A percentile compares a stretch with the other conserved stretches of the same genome.
Evolutionary conservation across 768 basidiomycete genomes (phyloP).

Genomic region (Xerocomus spinulosus): DNA sequence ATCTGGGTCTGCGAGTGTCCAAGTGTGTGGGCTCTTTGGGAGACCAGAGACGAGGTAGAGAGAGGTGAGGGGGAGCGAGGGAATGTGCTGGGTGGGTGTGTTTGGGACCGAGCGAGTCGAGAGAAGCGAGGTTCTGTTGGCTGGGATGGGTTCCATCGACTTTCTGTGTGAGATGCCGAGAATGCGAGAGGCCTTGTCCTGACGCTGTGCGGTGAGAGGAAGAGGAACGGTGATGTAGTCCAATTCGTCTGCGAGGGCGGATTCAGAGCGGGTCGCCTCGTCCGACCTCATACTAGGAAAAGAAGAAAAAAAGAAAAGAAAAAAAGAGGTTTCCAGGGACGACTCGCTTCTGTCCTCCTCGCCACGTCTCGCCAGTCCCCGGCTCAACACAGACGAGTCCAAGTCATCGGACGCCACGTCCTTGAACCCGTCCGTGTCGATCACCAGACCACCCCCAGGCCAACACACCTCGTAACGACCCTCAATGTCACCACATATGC

Average conservation of each 20-base stretch:
- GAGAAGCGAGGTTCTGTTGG: conserved; percentile 69
- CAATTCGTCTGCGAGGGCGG: conserved; percentile 59
- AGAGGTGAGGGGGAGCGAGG: conserved; percentile 73
- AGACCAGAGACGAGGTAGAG: conserved; percentile 87
- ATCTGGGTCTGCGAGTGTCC: conserved; percentile 85
- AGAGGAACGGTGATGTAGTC: conserved; percentile 61
- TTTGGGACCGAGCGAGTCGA: conserved; percentile 50
- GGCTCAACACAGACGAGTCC: conserved; percentile 88
- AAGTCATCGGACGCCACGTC: conserved; percentile 98
- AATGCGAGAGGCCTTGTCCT: conserved; percentile 78
- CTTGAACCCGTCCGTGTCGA: conserved; percentile 55
- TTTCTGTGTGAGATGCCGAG: conserved; percentile 70
- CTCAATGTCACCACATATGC: conserved; percentile 77
- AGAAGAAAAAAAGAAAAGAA: background rate
- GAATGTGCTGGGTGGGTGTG: conserved; percentile 56
- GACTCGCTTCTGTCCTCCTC: conserved; percentile 21
- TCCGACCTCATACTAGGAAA: too few species aligned
- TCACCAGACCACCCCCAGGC: conserved; percentile 50
- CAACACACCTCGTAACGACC: conserved; percentile 54
- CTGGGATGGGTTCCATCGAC: conserved; percentile 85
- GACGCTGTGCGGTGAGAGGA: conserved; percentile 35
- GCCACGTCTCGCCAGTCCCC: conserved; percentile 72
- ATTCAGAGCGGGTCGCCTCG: background rate
- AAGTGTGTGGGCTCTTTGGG: conserved; percentile 84
- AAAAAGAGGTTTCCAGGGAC: background rate